Evolutionary conservation across 495 filamentous ascomycete species (phyloP).

Genomic region (Aspergillus steynii): DNA sequence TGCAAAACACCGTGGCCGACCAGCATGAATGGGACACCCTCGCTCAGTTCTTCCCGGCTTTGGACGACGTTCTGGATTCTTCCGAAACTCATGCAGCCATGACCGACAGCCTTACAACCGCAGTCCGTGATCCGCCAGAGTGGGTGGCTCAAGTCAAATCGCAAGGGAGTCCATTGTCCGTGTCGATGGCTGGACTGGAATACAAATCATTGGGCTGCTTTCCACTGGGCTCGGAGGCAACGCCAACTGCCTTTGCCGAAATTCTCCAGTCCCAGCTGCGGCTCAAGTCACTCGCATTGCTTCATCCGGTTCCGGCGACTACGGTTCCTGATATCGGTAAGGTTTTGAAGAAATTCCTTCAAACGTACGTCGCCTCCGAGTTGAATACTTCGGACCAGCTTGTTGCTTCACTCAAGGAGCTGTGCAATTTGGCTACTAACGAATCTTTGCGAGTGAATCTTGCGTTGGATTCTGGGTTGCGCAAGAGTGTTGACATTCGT

Average conservation of each 20-base stretch:
- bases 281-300: slow-evolving; percentile 45
- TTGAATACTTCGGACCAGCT: slow-evolving; percentile 23
- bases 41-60: slow-evolving; percentile 26
- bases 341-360: slow-evolving; percentile 35
- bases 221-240: slow-evolving; percentile 52
- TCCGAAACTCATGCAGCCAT: slow-evolving; percentile 18
- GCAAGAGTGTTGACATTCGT: slow-evolving; percentile 43
- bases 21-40: slow-evolving; percentile 32
- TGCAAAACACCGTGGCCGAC: slow-evolving; percentile 21
- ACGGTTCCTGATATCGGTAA: slow-evolving; percentile 37
- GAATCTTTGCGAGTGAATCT: slow-evolving; percentile 39
- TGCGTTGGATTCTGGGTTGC: slow-evolving; percentile 57
- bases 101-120: slow-evolving; percentile 10
- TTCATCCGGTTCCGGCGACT: slow-evolving; percentile 42
- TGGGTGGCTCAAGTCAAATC: slow-evolving; percentile 41
- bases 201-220: slow-evolving; percentile 57
- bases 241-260: slow-evolving; percentile 45
- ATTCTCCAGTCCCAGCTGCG: slow-evolving; percentile 52
- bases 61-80: slow-evolving; percentile 30
- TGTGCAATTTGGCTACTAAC: slow-evolving; percentile 31
- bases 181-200: slow-evolving; percentile 45
- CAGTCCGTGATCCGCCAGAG: slow-evolving; percentile 39
- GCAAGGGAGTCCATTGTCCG: slow-evolving; percentile 48
- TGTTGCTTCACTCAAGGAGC: slow-evolving; percentile 31
- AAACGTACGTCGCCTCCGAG: slow-evolving; percentile 18